Conservation (phyloP, 208 protist species). For the Crithidia bombi region DNA sequence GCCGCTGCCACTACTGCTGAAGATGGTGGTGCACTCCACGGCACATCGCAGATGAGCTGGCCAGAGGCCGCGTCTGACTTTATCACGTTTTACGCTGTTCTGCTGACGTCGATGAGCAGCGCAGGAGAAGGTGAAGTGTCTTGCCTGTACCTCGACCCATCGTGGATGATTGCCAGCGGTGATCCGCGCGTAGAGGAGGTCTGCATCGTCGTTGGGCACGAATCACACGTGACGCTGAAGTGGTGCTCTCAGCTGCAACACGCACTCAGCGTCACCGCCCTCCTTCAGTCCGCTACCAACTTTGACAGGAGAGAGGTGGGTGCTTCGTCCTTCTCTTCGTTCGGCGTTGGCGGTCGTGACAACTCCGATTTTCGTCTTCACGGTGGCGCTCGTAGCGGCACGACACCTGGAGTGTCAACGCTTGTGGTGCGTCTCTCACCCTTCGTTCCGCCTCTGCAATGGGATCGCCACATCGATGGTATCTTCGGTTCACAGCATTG, state of each 20-base stretch:
- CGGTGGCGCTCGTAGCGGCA: background rate
- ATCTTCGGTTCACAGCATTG: constrained; percentile 57
- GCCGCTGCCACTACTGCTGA: too few species aligned
- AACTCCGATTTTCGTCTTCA: too few species aligned
- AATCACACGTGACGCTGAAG: constrained; percentile 25
- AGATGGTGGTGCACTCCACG: too few species aligned
- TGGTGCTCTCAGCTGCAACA: constrained; percentile 77
- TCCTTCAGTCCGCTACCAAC: constrained; percentile 8
- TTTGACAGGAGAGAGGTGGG: too few species aligned
- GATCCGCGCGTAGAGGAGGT: background rate
- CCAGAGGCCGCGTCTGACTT: background rate
- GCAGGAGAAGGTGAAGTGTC: background rate
- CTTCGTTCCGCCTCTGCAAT: constrained; percentile 54
- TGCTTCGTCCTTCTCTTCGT: too few species aligned
- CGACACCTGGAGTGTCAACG: background rate
- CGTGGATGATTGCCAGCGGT: background rate
- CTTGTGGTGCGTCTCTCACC: constrained; percentile 45
- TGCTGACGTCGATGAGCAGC: background rate
- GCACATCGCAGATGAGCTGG: background rate
- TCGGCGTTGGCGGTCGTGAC: too few species aligned
- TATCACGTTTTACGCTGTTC: constrained; percentile 22
- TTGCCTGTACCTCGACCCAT: background rate
- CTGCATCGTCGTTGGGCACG: constrained; percentile 10
- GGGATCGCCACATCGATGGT: constrained; percentile 58
- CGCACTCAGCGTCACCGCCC: constrained; percentile 46